Evolutionary conservation across 2,329 filamentous ascomycete species (phyloP).

Genomic region (Cryphonectria parasitica): DNA sequence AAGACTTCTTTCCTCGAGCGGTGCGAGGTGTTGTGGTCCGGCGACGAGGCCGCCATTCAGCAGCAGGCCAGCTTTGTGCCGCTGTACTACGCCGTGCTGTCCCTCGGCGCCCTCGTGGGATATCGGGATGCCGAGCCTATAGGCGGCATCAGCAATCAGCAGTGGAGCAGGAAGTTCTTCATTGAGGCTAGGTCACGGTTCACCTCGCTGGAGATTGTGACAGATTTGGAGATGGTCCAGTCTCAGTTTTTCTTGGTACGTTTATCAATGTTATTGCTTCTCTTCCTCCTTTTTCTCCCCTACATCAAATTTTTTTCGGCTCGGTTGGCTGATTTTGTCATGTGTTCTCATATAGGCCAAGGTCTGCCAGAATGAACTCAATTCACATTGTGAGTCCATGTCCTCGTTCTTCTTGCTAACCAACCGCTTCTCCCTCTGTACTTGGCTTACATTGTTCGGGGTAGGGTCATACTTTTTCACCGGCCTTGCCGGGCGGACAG

Average conservation of each 20-base stretch:
- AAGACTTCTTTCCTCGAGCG: slow-evolving; percentile 47
- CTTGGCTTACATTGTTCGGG: background rate
- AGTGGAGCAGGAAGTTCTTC: slow-evolving; percentile 52
- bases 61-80: slow-evolving; percentile 47
- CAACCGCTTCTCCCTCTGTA: too few relatives aligned
- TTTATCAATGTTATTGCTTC: background rate
- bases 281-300: background rate
- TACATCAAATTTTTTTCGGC: too few relatives aligned
- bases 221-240: slow-evolving; percentile 52
- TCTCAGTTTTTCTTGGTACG: slow-evolving; percentile 50
- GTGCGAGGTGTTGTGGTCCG: slow-evolving; percentile 49
- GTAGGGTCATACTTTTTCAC: slow-evolving; percentile 51
- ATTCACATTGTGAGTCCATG: slow-evolving; percentile 47
- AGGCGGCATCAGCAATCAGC: slow-evolving; percentile 47
- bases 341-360: slow-evolving; percentile 41
- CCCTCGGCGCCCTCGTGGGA: slow-evolving; percentile 50
- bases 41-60: slow-evolving; percentile 31
- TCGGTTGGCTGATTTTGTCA: background rate
- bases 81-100: slow-evolving; percentile 51
- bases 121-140: slow-evolving; percentile 48
- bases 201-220: slow-evolving; percentile 46
- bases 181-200: slow-evolving; percentile 45
- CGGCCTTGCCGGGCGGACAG: slow-evolving; percentile 50
- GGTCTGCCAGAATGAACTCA: slow-evolving; percentile 54
- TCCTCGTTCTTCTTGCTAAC: background rate